phyloP scores from a whole-genome alignment of 106 monocot genomes.

The Dendrobium officinale region DNA sequence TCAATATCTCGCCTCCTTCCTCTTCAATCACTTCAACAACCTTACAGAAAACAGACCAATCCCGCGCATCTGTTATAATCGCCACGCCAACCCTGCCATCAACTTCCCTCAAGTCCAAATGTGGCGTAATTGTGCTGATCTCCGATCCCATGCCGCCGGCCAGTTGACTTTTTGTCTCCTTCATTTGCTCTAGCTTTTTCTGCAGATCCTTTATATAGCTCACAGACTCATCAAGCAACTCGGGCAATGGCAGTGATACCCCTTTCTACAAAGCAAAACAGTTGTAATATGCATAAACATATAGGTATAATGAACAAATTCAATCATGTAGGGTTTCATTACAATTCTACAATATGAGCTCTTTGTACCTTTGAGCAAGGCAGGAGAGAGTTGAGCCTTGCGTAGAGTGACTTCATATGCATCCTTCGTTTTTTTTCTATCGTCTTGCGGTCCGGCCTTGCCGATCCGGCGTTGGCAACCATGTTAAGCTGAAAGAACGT shows the following conservation, averaged over 20 bases:
- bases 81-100: conserved; percentile 20
- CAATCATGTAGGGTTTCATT: too few relatives aligned
- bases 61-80: conserved; percentile 4
- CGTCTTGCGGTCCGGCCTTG: conserved; percentile 12
- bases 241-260: not conserved
- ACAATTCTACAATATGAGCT: too few relatives aligned
- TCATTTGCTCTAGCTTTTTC: conserved; percentile 21
- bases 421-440: conserved; percentile 16
- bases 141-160: not conserved
- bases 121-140: not conserved
- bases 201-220: conserved; percentile 26
- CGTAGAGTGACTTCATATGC: conserved; percentile 11
- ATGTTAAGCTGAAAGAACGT: not conserved
- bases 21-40: conserved; percentile 10
- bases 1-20: conserved; percentile 1
- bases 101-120: not conserved
- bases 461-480: not conserved
- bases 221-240: conserved; percentile 22
- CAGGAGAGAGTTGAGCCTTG: conserved; percentile 14
- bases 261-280: not conserved
- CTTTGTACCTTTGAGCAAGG: not conserved
- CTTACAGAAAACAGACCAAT: conserved; percentile 13
- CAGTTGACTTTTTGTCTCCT: conserved; percentile 13
- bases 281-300: too few relatives aligned
- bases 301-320: not conserved